A percentile compares a stretch with the other conserved stretches of the same genome.
These are phyloP conservation scores for Sarocladium oryzae DNA, from an alignment of 2,329 filamentous ascomycete species.

Conservation along the genomic window DNA sequence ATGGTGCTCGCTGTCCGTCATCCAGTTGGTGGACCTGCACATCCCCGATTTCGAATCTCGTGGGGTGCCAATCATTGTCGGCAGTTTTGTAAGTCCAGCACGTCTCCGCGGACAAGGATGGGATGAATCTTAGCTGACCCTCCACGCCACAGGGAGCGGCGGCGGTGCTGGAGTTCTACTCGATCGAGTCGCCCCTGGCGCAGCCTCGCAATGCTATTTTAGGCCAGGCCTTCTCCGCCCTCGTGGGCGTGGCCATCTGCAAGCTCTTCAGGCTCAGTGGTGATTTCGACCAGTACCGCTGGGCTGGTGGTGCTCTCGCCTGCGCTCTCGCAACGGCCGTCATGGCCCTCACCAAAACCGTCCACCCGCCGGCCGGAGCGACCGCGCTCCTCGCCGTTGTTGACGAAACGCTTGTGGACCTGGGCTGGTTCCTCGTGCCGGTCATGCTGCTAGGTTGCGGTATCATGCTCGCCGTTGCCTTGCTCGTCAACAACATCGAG, in stretches of 20 bases:
- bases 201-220: slow-evolving; percentile 65
- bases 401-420: slow-evolving; percentile 40
- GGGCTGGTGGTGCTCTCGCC: slow-evolving; percentile 58
- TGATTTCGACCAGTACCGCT: slow-evolving; percentile 46
- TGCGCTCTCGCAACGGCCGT: slow-evolving; percentile 56
- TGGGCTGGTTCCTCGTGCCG: slow-evolving; percentile 66
- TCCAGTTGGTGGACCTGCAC: slow-evolving; percentile 49
- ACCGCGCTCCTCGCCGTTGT: slow-evolving; percentile 64
- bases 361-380: slow-evolving; percentile 69
- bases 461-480: slow-evolving; percentile 56
- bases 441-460: slow-evolving; percentile 53
- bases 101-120: no score
- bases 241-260: slow-evolving; percentile 54
- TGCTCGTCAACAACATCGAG: slow-evolving; percentile 64
- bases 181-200: slow-evolving; percentile 64
- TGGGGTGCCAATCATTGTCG: slow-evolving; percentile 56
- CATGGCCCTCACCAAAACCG: slow-evolving; percentile 66
- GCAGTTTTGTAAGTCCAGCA: slow-evolving; percentile 55
- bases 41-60: slow-evolving; percentile 47
- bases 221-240: slow-evolving; percentile 58
- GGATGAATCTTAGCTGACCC: neutral
- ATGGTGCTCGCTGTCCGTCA: slow-evolving; percentile 53
- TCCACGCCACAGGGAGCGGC: slow-evolving; percentile 55
- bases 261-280: slow-evolving; percentile 56
- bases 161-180: slow-evolving; percentile 68